These are phyloP conservation scores for Leishmania martiniquensis DNA, from an alignment of 208 protist species.

Conservation along the genomic window DNA sequence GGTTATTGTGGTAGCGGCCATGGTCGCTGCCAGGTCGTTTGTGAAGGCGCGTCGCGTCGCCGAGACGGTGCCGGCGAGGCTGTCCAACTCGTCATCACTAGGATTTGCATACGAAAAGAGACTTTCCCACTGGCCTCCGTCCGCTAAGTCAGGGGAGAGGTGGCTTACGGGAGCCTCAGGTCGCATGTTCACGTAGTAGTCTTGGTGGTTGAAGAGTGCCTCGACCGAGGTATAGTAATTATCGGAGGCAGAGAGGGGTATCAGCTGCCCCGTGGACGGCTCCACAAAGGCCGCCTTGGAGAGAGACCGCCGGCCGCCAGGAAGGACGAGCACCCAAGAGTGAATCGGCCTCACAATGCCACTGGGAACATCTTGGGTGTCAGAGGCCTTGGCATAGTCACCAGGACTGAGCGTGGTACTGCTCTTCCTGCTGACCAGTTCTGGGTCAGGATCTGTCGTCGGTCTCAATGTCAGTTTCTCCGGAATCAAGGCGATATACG, in stretches of 20 bases:
- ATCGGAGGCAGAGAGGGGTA: slow-evolving; percentile 43
- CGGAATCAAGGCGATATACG: slow-evolving; percentile 67
- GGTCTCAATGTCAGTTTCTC: slow-evolving; percentile 56
- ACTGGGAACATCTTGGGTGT: not conserved
- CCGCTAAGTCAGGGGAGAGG: slow-evolving; percentile 62
- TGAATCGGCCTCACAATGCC: slow-evolving; percentile 47
- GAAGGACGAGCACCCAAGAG: slow-evolving; percentile 89
- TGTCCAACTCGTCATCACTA: slow-evolving; percentile 27
- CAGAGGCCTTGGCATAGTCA: not conserved
- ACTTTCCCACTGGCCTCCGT: slow-evolving; percentile 79
- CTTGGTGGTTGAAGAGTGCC: slow-evolving; percentile 85
- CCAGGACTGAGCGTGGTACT: not conserved
- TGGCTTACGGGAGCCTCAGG: slow-evolving; percentile 54
- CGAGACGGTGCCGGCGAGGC: slow-evolving; percentile 13
- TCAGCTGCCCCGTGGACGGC: slow-evolving; percentile 75
- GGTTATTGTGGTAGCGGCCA: slow-evolving; percentile 7
- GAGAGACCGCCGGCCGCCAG: slow-evolving; percentile 59
- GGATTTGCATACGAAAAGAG: slow-evolving; percentile 48
- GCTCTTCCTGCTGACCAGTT: slow-evolving; percentile 16
- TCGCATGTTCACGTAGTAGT: slow-evolving; percentile 91
- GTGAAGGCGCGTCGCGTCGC: slow-evolving; percentile 25
- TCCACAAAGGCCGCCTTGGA: slow-evolving; percentile 85
- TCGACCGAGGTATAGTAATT: slow-evolving; percentile 85
- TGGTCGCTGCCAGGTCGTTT: slow-evolving; percentile 14
- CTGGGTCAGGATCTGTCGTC: slow-evolving; percentile 46